A percentile compares a stretch with the other conserved stretches of the same genome.
These are phyloP conservation scores for Clathrus columnatus DNA, from an alignment of 768 basidiomycete genomes.

Conservation along the genomic window DNA sequence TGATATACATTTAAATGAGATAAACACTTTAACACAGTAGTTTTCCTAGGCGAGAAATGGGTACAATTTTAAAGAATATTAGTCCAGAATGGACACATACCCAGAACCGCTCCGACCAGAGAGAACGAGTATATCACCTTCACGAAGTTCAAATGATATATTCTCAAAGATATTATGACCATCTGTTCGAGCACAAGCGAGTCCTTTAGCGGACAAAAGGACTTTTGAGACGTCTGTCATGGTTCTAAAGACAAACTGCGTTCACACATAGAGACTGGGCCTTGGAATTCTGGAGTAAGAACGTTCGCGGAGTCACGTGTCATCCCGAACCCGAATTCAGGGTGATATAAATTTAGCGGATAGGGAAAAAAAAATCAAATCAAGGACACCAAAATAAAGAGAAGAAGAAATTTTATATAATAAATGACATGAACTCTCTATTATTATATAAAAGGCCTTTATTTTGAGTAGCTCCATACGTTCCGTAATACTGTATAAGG, in stretches of 20 bases:
- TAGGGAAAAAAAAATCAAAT: too few relatives aligned
- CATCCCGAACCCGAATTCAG: too few relatives aligned
- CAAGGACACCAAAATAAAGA: too few relatives aligned
- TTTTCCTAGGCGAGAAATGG: constrained; percentile 33
- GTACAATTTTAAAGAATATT: not conserved
- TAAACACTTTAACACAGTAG: constrained; percentile 77
- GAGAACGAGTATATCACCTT: constrained; percentile 71
- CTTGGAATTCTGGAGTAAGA: too few relatives aligned
- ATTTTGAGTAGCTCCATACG: constrained; percentile 96
- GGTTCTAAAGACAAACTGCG: too few relatives aligned
- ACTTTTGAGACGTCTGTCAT: not conserved
- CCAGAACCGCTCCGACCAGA: constrained; percentile 77
- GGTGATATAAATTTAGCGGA: too few relatives aligned
- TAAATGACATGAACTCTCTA: too few relatives aligned
- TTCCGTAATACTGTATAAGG: constrained; percentile 89
- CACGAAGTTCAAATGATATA: constrained; percentile 51
- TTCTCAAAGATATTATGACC: constrained; percentile 49
- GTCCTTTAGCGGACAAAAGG: constrained; percentile 44
- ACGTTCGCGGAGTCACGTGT: too few relatives aligned
- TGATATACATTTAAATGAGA: constrained; percentile 68
- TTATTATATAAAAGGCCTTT: too few relatives aligned
- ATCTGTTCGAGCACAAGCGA: constrained; percentile 40
- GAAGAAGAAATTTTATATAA: too few relatives aligned
- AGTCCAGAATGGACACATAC: constrained; percentile 25
- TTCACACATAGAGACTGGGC: too few relatives aligned